Percentiles rank a stretch among this genome's conserved stretches.
These are phyloP conservation scores for Bryum argenteum DNA, from an alignment of 225 moss, liverwort and hornwort genomes.

Conservation along the genomic window DNA sequence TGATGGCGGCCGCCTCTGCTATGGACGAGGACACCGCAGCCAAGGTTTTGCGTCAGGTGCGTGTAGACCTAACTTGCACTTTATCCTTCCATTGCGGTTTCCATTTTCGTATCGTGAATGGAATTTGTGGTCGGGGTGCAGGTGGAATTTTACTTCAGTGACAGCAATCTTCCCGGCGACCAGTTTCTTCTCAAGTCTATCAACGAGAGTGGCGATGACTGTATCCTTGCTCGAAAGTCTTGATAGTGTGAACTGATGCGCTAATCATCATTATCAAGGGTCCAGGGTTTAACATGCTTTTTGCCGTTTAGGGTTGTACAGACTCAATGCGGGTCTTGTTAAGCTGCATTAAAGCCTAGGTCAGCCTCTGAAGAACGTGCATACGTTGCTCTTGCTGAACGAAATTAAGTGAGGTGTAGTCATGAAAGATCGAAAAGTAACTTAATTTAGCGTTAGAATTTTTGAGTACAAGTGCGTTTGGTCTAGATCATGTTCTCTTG, in stretches of 20 bases:
- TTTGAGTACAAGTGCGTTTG: too few relatives aligned
- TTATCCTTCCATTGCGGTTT: not conserved
- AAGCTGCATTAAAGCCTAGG: not conserved
- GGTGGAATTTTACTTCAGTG: conserved; percentile 99
- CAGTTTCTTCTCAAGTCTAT: conserved; percentile 78
- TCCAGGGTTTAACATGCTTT: conserved; percentile 12
- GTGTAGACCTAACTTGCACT: not conserved
- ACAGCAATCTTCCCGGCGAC: conserved; percentile 94
- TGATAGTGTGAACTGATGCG: too few relatives aligned
- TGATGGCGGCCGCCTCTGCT: conserved; percentile 37
- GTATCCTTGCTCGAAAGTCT: conserved; percentile 58
- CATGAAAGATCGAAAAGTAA: too few relatives aligned
- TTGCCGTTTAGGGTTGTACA: not conserved
- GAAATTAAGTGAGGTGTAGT: too few relatives aligned
- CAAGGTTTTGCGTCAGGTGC: conserved; percentile 71
- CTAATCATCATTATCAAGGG: not conserved
- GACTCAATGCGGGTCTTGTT: not conserved
- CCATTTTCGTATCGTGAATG: not conserved
- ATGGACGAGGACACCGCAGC: conserved; percentile 76
- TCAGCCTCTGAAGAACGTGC: not conserved
- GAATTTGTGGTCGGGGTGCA: conserved; percentile 35
- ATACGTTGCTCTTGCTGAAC: too few relatives aligned
- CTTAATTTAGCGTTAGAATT: too few relatives aligned
- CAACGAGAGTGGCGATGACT: conserved; percentile 66
- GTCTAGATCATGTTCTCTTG: not conserved